A percentile compares a stretch with the other conserved stretches of the same genome.
Evolutionary conservation across 2,329 filamentous ascomycete species (phyloP).

Genomic region (Cryphonectria nitschkei): DNA sequence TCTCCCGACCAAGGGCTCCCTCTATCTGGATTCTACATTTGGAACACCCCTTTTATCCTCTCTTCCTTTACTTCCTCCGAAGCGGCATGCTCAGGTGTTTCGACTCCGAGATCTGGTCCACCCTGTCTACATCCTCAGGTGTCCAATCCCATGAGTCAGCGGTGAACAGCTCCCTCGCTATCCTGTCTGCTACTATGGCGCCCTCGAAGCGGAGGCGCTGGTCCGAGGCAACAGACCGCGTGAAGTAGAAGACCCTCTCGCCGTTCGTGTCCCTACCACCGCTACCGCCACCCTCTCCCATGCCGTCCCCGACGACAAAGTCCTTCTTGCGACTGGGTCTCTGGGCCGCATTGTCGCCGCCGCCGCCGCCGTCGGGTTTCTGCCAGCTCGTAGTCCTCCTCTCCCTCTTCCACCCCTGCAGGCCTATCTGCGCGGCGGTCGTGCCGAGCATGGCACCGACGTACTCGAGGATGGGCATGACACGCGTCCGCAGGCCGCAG

Average conservation of each 20-base stretch:
- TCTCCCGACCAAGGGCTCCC: too few relatives aligned
- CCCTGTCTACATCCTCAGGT: slow-evolving; percentile 44
- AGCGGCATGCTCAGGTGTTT: slow-evolving; percentile 20
- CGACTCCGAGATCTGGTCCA: slow-evolving; percentile 4
- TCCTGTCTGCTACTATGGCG: slow-evolving; percentile 52
- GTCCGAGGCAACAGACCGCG: slow-evolving; percentile 53
- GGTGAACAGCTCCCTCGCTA: slow-evolving; percentile 59
- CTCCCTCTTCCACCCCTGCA: slow-evolving; percentile 51
- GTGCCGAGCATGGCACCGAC: slow-evolving; percentile 61
- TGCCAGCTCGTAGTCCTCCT: slow-evolving; percentile 48
- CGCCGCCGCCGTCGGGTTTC: slow-evolving; percentile 28
- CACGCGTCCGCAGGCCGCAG: slow-evolving; percentile 68
- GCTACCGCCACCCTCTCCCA: slow-evolving; percentile 21
- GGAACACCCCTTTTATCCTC: too few relatives aligned
- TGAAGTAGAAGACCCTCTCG: slow-evolving; percentile 51
- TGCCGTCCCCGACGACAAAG: slow-evolving; percentile 25
- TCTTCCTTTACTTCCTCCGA: slow-evolving; percentile 4
- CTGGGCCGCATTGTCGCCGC: not conserved
- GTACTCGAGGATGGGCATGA: slow-evolving; percentile 69
- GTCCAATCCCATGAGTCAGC: slow-evolving; percentile 65
- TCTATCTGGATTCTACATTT: too few relatives aligned
- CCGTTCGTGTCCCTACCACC: not conserved
- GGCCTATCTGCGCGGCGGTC: slow-evolving; percentile 47
- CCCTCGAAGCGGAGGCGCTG: slow-evolving; percentile 54
- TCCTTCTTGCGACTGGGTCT: slow-evolving; percentile 14